These are phyloP conservation scores for sorghum (Sorghum bicolor) DNA, from an alignment of 176 grass and related monocot species.

Conservation along the genomic window DNA sequence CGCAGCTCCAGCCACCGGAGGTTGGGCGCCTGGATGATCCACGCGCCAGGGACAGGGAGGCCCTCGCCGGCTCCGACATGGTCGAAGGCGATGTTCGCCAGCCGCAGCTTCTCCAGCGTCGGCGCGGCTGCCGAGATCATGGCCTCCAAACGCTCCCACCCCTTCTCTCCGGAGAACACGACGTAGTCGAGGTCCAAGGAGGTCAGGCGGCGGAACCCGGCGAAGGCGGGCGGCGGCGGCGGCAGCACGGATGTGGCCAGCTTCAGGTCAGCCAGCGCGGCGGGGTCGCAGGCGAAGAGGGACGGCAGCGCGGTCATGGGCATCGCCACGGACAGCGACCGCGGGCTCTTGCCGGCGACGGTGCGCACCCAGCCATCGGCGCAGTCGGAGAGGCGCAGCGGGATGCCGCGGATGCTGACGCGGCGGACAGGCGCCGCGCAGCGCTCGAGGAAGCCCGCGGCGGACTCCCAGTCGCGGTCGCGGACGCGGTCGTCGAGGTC, in stretches of 20 bases:
- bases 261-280: background rate
- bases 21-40: background rate
- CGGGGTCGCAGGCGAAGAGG: background rate
- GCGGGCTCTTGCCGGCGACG: background rate
- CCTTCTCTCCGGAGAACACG: background rate
- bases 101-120: background rate
- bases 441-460: background rate
- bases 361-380: background rate
- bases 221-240: background rate
- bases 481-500: background rate
- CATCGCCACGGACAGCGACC: background rate
- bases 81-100: background rate
- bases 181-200: background rate
- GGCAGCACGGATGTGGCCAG: background rate
- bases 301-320: background rate
- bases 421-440: background rate
- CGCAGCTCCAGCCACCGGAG: background rate
- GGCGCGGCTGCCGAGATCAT: background rate
- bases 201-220: background rate
- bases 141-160: background rate
- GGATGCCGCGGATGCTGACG: no score
- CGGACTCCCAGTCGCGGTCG: background rate
- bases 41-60: background rate
- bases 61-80: no score
- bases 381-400: background rate